Percentiles rank a stretch among this genome's conserved stretches.
Evolutionary conservation across 2,329 filamentous ascomycete species (phyloP).

Genomic region (Diaporthe aspalathi): DNA sequence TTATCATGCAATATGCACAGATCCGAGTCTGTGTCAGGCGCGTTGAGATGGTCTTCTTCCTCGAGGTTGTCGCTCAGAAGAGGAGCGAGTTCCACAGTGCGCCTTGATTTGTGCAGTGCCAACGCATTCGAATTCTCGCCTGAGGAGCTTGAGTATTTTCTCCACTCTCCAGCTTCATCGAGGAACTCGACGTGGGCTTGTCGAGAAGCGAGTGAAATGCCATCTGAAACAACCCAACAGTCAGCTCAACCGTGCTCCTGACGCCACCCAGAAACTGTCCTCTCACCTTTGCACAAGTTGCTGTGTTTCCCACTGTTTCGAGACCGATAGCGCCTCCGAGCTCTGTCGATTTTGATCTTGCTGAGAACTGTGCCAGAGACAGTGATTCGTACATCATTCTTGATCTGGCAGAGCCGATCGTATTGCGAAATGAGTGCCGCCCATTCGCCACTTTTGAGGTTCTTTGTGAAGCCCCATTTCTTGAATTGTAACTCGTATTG

Average conservation of each 20-base stretch:
- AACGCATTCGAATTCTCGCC: background rate
- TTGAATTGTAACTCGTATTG: constrained; percentile 14
- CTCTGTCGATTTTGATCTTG: constrained; percentile 6
- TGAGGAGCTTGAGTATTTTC: background rate
- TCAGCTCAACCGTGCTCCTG: background rate
- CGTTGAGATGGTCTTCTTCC: too few species aligned
- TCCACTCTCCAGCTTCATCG: background rate
- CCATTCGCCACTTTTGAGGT: background rate
- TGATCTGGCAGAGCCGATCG: background rate
- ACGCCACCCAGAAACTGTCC: accelerated
- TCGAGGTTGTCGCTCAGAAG: background rate
- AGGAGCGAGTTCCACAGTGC: background rate
- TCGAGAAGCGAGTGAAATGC: background rate
- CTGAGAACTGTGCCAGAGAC: background rate
- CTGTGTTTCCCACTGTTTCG: background rate
- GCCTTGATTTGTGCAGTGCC: background rate
- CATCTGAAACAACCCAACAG: background rate
- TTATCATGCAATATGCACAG: background rate
- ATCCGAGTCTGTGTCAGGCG: too few species aligned
- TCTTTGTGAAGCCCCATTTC: constrained; percentile 5
- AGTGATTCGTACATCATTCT: background rate
- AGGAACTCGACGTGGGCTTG: background rate
- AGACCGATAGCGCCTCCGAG: background rate
- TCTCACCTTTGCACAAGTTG: background rate
- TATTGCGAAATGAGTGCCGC: background rate